Base-by-base conservation (phyloP, 768 basidiomycete species). In the Infundibulicybe gibba region DNA sequence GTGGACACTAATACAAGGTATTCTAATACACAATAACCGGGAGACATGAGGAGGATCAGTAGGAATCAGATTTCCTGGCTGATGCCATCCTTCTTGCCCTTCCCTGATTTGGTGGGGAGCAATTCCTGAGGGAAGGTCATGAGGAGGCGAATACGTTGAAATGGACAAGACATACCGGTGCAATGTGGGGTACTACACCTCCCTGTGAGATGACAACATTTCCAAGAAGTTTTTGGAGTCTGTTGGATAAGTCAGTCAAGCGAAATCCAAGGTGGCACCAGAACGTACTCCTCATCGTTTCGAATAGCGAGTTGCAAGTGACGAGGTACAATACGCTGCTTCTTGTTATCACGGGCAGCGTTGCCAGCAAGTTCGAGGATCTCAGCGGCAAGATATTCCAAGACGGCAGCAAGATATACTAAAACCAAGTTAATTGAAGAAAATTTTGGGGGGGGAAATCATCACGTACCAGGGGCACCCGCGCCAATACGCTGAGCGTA, bases 251-350 rank as follows among this genome's bases (percentile, higher is more conserved):
- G 39, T 38, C 17, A 38, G 50, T 30, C 2, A 4, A 49, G n/a
- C 35, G 25, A 40, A 44, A 40, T 2, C 15, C 12, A 21, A 20
- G 12, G 1, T 20, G 25, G 45, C 15, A 32, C 39, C 32, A 19
- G 25, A 1, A 65, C 65, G 8, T 46, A 85, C 85, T 87, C 90
- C 64, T 93, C 90, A 49, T 91, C 90, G 65, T 93, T 91, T 55
- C 92, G 80, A 67, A 94, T 91, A 54, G 93, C 92, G 45, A 94
- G 82, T 61, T 94, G 93, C 41, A 94, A 67, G 69, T 94, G 93
- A 59, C 93, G 84, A 45, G 92, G 93, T 17, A 94, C 89, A 57
- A 94, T 94, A 85, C 93, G 91, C 56, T 89, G 85, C 75, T 94
- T 89, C 79, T 90, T 85, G 75, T 86, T 86, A 66, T 83, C 84